phyloP scores from a whole-genome alignment of 163 green algal species.

The Smithsoniella earleae region DNA sequence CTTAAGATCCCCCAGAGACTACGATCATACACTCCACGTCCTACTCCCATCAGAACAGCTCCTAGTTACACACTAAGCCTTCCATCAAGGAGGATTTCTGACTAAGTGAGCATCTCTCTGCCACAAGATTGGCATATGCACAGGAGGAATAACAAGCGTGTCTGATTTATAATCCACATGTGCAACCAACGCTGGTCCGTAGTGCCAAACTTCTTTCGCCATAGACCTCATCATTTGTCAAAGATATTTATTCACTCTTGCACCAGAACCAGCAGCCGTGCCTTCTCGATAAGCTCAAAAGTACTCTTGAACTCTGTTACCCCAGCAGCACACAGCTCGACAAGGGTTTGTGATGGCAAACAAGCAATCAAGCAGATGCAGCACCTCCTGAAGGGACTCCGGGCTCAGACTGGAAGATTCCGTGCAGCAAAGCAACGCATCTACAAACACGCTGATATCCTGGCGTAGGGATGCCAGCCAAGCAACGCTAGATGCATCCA shows the following conservation, averaged over 20 bases:
- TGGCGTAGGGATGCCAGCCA: background rate
- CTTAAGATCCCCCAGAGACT: too few species aligned
- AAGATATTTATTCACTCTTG: background rate
- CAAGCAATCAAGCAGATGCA: background rate
- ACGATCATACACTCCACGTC: too few species aligned
- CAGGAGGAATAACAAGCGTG: too few species aligned
- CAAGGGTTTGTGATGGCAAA: background rate
- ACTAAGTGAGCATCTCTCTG: too few species aligned
- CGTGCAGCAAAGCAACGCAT: constrained; percentile 15
- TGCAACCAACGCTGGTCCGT: too few species aligned
- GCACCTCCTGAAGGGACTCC: constrained; percentile 16
- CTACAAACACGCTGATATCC: constrained; percentile 9
- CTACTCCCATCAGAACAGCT: too few species aligned
- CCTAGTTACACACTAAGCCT: too few species aligned
- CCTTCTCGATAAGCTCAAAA: background rate
- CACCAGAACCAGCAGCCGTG: background rate
- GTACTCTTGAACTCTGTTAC: too few species aligned
- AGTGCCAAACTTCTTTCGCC: background rate
- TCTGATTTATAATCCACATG: too few species aligned
- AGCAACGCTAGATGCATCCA: background rate
- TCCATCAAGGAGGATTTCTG: too few species aligned
- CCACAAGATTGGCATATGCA: too few species aligned
- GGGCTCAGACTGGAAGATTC: background rate
- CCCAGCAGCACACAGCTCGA: too few species aligned
- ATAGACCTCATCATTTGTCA: background rate